Conservation (phyloP, 2,329 filamentous ascomycete genomes). For the Colletotrichum abscissum region DNA sequence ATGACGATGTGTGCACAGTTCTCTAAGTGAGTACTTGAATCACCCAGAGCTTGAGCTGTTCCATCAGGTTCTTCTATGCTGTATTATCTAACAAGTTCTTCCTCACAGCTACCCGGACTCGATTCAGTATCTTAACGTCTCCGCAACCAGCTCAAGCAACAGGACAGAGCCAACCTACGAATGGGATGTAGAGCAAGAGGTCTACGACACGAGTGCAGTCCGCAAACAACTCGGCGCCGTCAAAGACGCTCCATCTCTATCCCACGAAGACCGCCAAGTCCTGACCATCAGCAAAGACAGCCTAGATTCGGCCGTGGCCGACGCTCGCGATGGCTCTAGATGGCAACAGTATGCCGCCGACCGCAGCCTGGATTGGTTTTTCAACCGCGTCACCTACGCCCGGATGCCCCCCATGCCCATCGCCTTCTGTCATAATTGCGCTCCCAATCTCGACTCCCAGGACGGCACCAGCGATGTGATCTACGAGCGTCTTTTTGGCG, state of each 20-base stretch:
- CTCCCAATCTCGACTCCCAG: background rate
- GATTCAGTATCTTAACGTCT: background rate
- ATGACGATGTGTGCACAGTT: background rate
- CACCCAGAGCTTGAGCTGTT: too few relatives aligned
- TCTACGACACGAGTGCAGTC: background rate
- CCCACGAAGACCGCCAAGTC: background rate
- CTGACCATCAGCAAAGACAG: background rate
- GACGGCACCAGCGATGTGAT: background rate
- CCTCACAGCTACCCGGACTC: background rate
- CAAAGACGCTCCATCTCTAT: background rate
- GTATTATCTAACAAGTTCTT: background rate
- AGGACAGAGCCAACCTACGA: constrained; percentile 3
- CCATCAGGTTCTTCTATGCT: too few relatives aligned
- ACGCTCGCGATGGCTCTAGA: background rate
- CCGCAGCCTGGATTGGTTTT: background rate
- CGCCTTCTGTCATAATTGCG: background rate
- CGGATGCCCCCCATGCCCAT: background rate
- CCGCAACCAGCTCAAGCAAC: background rate
- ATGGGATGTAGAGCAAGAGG: background rate
- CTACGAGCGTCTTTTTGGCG: background rate
- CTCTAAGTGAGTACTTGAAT: background rate
- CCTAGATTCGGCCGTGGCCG: background rate
- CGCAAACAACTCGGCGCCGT: constrained; percentile 1
- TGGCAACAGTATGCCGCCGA: background rate
- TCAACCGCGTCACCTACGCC: background rate